Evolutionary conservation across 495 filamentous ascomycete genomes (phyloP).

Genomic region (Talaromyces adpressus): DNA sequence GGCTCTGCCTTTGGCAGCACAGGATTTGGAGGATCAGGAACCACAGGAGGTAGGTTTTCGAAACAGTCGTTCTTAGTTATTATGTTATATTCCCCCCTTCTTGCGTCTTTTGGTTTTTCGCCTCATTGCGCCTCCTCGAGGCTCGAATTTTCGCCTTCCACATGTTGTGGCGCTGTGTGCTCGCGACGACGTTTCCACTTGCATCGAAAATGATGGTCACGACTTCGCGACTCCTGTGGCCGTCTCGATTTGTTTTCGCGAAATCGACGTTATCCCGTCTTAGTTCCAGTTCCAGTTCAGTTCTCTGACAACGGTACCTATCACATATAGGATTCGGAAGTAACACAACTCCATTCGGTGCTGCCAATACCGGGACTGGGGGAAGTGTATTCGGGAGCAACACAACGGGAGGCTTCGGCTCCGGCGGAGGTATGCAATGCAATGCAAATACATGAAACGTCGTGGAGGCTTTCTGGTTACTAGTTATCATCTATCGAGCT

Average conservation of each 20-base stretch:
- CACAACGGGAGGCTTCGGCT: conserved; percentile 45
- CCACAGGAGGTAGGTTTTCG: conserved; percentile 43
- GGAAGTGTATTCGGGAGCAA: conserved; percentile 34
- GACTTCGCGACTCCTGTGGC: conserved; percentile 14
- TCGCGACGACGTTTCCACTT: conserved; percentile 7
- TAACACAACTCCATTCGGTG: conserved; percentile 32
- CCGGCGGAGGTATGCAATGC: conserved; percentile 49
- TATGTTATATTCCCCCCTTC: conserved; percentile 4
- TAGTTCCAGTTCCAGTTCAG: background rate
- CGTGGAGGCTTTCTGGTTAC: background rate
- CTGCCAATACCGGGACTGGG: conserved; percentile 34
- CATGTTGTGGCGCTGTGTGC: background rate
- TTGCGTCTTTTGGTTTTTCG: background rate
- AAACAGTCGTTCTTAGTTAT: conserved; percentile 12
- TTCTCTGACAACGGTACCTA: conserved; percentile 32
- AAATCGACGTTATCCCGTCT: background rate
- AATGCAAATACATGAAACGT: background rate
- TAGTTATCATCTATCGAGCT: background rate
- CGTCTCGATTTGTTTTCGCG: background rate
- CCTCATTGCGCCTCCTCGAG: conserved; percentile 12
- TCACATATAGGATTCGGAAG: conserved; percentile 50
- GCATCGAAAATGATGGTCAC: conserved; percentile 18
- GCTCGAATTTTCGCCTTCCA: conserved; percentile 1
- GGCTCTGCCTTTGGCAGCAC: conserved; percentile 43
- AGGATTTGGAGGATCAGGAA: conserved; percentile 31